Evolutionary conservation across 495 filamentous ascomycete species (phyloP).

Genomic region (Aspergillus baeticus): DNA sequence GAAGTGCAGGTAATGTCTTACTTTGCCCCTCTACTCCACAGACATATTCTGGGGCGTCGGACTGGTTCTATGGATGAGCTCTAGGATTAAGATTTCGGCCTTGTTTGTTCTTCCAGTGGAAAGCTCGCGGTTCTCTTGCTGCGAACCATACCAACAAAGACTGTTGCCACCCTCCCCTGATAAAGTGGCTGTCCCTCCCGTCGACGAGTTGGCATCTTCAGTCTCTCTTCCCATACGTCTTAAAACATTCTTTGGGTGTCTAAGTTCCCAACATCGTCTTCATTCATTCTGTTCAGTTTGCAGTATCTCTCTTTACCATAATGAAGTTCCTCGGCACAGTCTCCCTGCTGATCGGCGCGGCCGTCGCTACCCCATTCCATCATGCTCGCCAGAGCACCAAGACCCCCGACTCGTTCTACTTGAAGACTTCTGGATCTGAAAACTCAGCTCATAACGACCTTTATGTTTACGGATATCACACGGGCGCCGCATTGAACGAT

Average conservation of each 20-base stretch:
- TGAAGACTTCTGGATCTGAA: constrained; percentile 39
- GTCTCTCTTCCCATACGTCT: not conserved
- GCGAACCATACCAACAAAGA: not conserved
- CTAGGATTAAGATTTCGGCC: constrained; percentile 7
- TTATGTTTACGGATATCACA: constrained; percentile 49
- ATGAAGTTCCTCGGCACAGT: constrained; percentile 36
- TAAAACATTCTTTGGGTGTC: constrained; percentile 10
- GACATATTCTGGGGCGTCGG: not conserved
- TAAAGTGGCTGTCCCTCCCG: constrained; percentile 5
- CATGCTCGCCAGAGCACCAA: constrained; percentile 12
- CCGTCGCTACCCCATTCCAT: constrained; percentile 21
- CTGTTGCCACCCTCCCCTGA: constrained; percentile 4
- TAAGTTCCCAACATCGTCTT: constrained; percentile 3
- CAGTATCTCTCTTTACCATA: not conserved
- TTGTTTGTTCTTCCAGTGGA: constrained; percentile 4
- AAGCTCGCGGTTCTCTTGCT: not conserved
- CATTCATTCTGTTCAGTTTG: constrained; percentile 1
- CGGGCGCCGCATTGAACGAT: constrained; percentile 47
- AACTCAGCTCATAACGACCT: constrained; percentile 39
- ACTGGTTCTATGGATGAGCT: not conserved
- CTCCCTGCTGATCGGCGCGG: constrained; percentile 28
- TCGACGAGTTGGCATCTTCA: too few species aligned
- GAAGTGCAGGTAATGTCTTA: constrained; percentile 1
- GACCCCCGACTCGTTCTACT: constrained; percentile 33
- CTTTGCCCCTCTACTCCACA: constrained; percentile 11